Percentiles rank a stretch among this genome's conserved stretches.
Conservation (phyloP, 2,329 filamentous ascomycete species). For the Lecanicillium sp. region DNA sequence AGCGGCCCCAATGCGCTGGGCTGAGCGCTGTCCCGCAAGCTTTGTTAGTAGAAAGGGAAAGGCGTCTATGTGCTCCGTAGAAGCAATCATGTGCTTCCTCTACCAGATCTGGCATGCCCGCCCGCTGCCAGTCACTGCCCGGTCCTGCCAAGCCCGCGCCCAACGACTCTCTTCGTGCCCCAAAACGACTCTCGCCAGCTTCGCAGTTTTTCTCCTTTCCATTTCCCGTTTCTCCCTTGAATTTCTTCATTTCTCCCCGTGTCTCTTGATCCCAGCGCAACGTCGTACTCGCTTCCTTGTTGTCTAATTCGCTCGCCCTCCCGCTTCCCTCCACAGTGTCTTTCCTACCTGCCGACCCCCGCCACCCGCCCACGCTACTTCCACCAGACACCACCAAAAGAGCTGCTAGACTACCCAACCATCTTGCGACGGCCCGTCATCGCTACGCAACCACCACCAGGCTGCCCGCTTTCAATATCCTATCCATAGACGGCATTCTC, state of each 20-base stretch:
- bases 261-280: not conserved
- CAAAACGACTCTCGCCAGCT: not conserved
- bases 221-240: not conserved
- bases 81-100: conserved; percentile 12
- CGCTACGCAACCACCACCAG: not conserved
- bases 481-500: not conserved
- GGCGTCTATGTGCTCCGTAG: not conserved
- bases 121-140: not conserved
- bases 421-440: conserved; percentile 9
- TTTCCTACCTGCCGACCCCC: not conserved
- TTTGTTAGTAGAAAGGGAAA: too few relatives aligned
- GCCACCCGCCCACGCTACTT: not conserved
- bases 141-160: conserved; percentile 9
- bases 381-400: too few relatives aligned
- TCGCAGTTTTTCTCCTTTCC: not conserved
- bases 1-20: too few relatives aligned
- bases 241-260: not conserved
- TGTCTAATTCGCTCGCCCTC: not conserved
- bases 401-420: too few relatives aligned
- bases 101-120: conserved; percentile 10
- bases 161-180: conserved; percentile 6
- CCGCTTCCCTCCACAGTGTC: conserved; percentile 1
- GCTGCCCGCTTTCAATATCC: not conserved
- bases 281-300: not conserved
- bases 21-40: too few relatives aligned